Percentiles rank a stretch among this genome's conserved stretches.
phyloP scores from a whole-genome alignment of 768 basidiomycete species.

The Mycena maculata region DNA sequence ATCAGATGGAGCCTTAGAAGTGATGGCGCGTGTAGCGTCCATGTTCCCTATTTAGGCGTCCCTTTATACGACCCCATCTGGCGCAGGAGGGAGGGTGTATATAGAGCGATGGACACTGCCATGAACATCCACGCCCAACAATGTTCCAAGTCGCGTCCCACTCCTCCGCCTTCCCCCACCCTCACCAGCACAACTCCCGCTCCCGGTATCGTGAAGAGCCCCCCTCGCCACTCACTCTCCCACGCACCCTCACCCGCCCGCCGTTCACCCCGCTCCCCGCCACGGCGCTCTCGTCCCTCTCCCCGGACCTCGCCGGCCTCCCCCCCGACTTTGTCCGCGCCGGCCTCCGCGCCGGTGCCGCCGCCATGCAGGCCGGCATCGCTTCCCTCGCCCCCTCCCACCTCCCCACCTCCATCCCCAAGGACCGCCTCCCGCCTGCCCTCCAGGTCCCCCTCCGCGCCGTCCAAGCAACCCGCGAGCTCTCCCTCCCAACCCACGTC shows the following conservation, averaged over 20 bases:
- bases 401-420: conserved; percentile 43
- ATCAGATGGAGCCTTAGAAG: too few species aligned
- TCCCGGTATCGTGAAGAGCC: too few species aligned
- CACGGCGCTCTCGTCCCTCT: conserved; percentile 61
- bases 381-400: conserved; percentile 48
- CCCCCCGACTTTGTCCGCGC: conserved; percentile 67
- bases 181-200: too few species aligned
- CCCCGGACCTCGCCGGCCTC: conserved; percentile 59
- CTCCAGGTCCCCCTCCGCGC: conserved; percentile 42
- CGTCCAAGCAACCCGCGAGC: conserved; percentile 32
- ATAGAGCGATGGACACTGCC: too few species aligned
- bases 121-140: too few species aligned
- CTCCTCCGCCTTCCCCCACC: too few species aligned
- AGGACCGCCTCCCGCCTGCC: conserved; percentile 43
- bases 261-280: conserved; percentile 57
- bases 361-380: conserved; percentile 37
- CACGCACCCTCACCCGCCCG: conserved; percentile 65
- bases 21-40: too few species aligned
- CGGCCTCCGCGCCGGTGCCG: conserved; percentile 45
- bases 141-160: too few species aligned
- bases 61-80: too few species aligned
- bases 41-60: too few species aligned
- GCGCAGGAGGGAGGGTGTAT: too few species aligned
- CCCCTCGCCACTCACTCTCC: conserved; percentile 43
- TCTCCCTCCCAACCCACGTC: conserved; percentile 54